Percentiles rank a stretch among this genome's conserved stretches.
These are phyloP conservation scores for Meyerozyma elateridarum DNA, from an alignment of 1,139 yeast genomes.

Conservation along the genomic window DNA sequence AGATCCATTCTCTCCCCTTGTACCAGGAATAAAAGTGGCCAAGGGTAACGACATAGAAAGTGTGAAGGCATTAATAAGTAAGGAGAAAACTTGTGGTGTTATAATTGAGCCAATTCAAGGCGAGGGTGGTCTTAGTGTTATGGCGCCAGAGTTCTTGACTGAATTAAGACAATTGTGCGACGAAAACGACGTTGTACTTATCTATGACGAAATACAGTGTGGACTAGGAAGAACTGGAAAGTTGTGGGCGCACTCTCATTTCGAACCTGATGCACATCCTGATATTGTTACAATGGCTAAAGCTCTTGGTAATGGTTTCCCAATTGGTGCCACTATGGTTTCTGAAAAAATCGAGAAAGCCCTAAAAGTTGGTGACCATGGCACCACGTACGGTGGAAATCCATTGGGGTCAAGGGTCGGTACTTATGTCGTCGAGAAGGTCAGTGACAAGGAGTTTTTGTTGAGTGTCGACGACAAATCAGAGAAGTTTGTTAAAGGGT, in stretches of 20 bases:
- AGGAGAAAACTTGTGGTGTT: conserved; percentile 80
- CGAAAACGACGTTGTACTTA: conserved; percentile 68
- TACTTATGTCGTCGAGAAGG: conserved; percentile 62
- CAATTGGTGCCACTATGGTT: conserved; percentile 90
- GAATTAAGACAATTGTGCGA: conserved; percentile 66
- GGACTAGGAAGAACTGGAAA: conserved; percentile 92
- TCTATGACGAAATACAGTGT: conserved; percentile 95
- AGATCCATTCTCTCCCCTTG: conserved; percentile 80
- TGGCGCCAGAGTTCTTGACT: conserved; percentile 57
- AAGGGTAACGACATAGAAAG: conserved; percentile 54
- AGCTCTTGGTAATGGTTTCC: conserved; percentile 97
- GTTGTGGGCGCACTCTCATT: conserved; percentile 84
- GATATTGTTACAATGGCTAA: conserved; percentile 93
- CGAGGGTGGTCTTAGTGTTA: conserved; percentile 87
- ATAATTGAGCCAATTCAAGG: conserved; percentile 97
- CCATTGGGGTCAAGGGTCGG: conserved; percentile 88
- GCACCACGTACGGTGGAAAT: conserved; percentile 97
- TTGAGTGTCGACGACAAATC: conserved; percentile 56
- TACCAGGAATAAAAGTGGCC: conserved; percentile 78
- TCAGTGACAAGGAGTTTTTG: conserved; percentile 60
- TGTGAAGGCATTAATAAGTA: conserved; percentile 52
- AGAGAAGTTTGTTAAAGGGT: conserved; percentile 45
- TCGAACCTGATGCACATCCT: conserved; percentile 80
- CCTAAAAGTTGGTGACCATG: conserved; percentile 89
- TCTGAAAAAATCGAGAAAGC: conserved; percentile 70